Base-by-base conservation (phyloP, 2,329 filamentous ascomycete species). In the Pestalotiopsis sp. region DNA sequence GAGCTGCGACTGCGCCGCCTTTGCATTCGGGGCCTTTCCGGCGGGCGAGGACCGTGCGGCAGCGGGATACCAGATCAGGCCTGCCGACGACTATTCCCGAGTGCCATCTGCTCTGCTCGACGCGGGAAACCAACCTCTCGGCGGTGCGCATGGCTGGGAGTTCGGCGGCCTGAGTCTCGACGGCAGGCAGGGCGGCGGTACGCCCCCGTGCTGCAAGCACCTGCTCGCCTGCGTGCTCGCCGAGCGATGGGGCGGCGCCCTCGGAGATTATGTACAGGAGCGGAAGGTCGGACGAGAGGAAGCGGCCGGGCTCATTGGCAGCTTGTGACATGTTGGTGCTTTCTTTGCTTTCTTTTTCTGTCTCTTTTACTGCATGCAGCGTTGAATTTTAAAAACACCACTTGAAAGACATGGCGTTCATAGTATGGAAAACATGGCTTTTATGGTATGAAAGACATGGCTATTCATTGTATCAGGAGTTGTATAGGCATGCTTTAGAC, bases 1-100 rank as follows among this genome's bases (percentile, higher is more conserved):
- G 96, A 94, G 92, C 79, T 99, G 96, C 80, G 93, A 90, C 1
- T 99, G 96, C 82, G 92, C 94, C 3, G 91, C 90, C 1, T 98
- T 98, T 79, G 87, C 91, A 0, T 91, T 97, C 71, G 85, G 91
- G 23, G 88, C 91, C 2, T 95, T 94, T 73, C 84, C 85, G 2
- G 78, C 80, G 20, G 64, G 23, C n/a, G 25, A 27, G 20, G n/a
- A 25, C 23, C 27, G 17, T 67, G 20, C 52, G 11, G 45, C 49
- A 56, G 63, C 14, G 66, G 27, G 70, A 73, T 17, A 69, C 65
- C 63, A 39, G 36, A 59, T 20, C 14, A 60, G 17, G 27, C 66
- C 75, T 23, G 71, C 25, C 11, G 68, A 60, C 31, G 66, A 65
- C 0, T 65, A 67, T 2, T 69, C 56, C 25, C 70, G 67, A 41